Percentiles rank a stretch among this genome's conserved stretches.
phyloP scores from a whole-genome alignment of 78 protist genomes.

The Neovahlkampfia damariscottae region DNA sequence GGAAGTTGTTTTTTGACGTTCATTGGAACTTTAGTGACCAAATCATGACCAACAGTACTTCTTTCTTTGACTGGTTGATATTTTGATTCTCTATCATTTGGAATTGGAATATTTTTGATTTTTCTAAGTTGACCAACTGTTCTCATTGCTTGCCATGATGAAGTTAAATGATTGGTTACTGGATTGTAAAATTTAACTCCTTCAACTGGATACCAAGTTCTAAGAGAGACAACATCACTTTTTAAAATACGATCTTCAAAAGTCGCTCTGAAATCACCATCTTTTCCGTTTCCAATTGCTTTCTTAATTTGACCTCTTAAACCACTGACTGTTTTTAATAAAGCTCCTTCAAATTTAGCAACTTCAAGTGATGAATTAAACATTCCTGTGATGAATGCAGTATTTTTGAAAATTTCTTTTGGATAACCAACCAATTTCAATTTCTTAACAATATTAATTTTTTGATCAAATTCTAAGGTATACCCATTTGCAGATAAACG shows the following conservation, averaged over 20 bases:
- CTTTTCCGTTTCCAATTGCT: conserved; percentile 39
- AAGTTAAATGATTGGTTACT: conserved; percentile 53
- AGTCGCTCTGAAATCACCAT: conserved; percentile 91
- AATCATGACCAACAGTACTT: background rate
- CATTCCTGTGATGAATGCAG: conserved; percentile 83
- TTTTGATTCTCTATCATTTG: conserved; percentile 8
- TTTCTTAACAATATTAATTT: conserved; percentile 84
- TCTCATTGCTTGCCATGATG: conserved; percentile 34
- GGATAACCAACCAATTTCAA: conserved; percentile 92
- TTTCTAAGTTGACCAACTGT: conserved; percentile 69
- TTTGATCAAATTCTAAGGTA: conserved; percentile 67
- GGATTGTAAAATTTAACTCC: conserved; percentile 82
- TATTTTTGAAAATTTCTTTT: conserved; percentile 71
- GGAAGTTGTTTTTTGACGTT: background rate
- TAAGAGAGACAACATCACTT: conserved; percentile 83
- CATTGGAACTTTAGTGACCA: background rate
- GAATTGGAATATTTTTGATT: conserved; percentile 39
- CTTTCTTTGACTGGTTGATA: no score
- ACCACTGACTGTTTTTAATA: conserved; percentile 95
- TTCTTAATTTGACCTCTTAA: conserved; percentile 91
- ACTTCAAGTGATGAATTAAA: conserved; percentile 69
- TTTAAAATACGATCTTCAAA: conserved; percentile 90
- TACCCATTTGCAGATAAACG: conserved; percentile 88
- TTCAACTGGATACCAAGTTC: conserved; percentile 87
- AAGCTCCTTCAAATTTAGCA: conserved; percentile 91